Evolutionary conservation across 345 rosid species (phyloP).

Genomic region (Durio zibethinus): DNA sequence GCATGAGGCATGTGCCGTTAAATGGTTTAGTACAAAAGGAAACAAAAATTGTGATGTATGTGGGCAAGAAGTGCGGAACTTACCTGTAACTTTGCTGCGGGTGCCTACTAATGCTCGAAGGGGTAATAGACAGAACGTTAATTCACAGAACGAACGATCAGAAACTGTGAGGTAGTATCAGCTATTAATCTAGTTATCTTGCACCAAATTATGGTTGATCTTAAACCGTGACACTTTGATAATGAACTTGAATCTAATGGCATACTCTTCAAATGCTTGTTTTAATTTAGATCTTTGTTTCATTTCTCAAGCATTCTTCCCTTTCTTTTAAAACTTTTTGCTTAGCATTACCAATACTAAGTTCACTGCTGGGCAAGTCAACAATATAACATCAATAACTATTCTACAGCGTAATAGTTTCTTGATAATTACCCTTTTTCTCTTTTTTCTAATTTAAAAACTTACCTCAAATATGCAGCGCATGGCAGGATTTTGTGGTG

Average conservation of each 20-base stretch:
- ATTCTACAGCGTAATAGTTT: neutral
- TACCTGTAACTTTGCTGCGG: constrained; percentile 84
- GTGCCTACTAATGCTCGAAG: constrained; percentile 46
- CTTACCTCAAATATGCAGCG: constrained; percentile 47
- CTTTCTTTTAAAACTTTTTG: neutral
- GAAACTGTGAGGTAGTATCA: constrained; percentile 54
- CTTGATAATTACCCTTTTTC: neutral
- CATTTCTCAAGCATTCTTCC: neutral
- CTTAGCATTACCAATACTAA: neutral
- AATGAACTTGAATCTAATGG: neutral
- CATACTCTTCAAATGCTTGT: constrained; percentile 10
- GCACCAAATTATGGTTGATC: neutral
- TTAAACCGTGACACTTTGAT: neutral
- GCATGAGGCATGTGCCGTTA: constrained; percentile 84
- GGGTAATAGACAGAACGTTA: constrained; percentile 42
- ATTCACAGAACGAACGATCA: constrained; percentile 40
- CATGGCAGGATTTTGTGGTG: constrained; percentile 91
- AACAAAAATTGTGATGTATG: constrained; percentile 89
- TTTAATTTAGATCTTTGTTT: constrained; percentile 4
- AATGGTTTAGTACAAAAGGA: constrained; percentile 85
- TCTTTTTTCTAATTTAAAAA: neutral
- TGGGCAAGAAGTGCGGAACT: constrained; percentile 74
- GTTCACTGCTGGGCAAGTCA: neutral
- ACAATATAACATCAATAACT: neutral
- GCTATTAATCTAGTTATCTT: neutral